phyloP scores from a whole-genome alignment of 2,329 filamentous ascomycete genomes.

The Claviceps citrina region DNA sequence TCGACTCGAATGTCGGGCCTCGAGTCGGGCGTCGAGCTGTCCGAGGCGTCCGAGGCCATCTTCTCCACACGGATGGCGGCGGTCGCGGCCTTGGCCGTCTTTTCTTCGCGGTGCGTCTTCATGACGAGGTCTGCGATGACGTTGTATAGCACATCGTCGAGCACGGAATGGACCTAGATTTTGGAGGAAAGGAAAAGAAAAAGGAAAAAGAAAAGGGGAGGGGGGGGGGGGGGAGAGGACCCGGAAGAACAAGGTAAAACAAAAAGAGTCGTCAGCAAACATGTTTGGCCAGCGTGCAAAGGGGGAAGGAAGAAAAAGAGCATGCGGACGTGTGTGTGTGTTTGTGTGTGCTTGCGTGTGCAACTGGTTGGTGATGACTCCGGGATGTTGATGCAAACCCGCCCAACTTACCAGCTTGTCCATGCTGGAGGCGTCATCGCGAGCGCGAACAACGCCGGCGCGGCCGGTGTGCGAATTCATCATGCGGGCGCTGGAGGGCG shows the following conservation, averaged over 20 bases:
- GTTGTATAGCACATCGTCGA: slow-evolving; percentile 64
- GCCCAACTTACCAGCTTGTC: slow-evolving; percentile 40
- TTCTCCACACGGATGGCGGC: slow-evolving; percentile 51
- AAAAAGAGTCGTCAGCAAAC: neutral
- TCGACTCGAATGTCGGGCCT: slow-evolving; percentile 43
- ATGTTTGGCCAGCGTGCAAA: no score
- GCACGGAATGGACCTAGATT: slow-evolving; percentile 45
- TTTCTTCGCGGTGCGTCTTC: slow-evolving; percentile 64
- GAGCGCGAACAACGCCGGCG: slow-evolving; percentile 41
- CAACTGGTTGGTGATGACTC: slow-evolving; percentile 3
- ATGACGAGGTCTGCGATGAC: slow-evolving; percentile 61
- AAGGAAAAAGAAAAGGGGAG: no score
- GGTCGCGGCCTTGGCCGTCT: slow-evolving; percentile 52
- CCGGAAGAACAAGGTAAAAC: neutral
- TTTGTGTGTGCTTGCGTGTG: slow-evolving; percentile 5
- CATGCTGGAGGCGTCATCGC: slow-evolving; percentile 36
- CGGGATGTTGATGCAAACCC: neutral
- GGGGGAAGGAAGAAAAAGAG: no score
- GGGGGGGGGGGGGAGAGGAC: no score
- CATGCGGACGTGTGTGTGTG: no score
- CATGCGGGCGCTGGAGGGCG: slow-evolving; percentile 14
- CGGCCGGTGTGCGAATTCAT: slow-evolving; percentile 34
- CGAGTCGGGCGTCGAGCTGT: slow-evolving; percentile 36
- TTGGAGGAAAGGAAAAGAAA: no score
- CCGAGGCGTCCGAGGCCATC: slow-evolving; percentile 39